Conservation (phyloP, 257 asterid genomes). For the Nicotiana attenuata region DNA sequence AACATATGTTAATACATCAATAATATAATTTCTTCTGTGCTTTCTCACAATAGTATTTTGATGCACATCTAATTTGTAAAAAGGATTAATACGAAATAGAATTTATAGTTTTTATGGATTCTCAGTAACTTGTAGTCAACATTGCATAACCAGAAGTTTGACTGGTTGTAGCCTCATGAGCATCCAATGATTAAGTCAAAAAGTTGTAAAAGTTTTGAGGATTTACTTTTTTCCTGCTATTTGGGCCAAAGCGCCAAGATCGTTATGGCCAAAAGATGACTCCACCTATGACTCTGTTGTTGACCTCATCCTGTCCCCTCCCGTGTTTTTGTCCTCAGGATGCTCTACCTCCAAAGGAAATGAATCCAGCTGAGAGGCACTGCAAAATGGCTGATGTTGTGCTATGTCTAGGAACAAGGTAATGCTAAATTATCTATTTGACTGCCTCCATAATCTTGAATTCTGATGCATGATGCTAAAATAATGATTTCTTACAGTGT, state of each 20-base stretch:
- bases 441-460: not conserved
- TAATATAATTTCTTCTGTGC: too few species aligned
- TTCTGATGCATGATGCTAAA: constrained; percentile 1
- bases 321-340: constrained; percentile 39
- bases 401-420: constrained; percentile 95
- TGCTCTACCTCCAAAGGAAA: constrained; percentile 90
- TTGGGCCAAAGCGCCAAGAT: not conserved
- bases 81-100: too few species aligned
- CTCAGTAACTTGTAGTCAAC: too few species aligned
- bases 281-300: not conserved
- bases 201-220: not conserved
- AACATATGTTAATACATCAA: too few species aligned
- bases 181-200: not conserved
- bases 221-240: not conserved
- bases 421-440: constrained; percentile 17
- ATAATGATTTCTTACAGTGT: constrained; percentile 2
- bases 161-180: not conserved
- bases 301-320: not conserved
- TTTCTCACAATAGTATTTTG: too few species aligned
- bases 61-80: too few species aligned
- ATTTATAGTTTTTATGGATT: too few species aligned
- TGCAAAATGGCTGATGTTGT: constrained; percentile 94
- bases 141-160: not conserved
- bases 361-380: constrained; percentile 83
- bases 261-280: not conserved